Evolutionary conservation across 192 early-diverging fungal genomes (phyloP).

Genomic region (Anaeromyces robustus): DNA sequence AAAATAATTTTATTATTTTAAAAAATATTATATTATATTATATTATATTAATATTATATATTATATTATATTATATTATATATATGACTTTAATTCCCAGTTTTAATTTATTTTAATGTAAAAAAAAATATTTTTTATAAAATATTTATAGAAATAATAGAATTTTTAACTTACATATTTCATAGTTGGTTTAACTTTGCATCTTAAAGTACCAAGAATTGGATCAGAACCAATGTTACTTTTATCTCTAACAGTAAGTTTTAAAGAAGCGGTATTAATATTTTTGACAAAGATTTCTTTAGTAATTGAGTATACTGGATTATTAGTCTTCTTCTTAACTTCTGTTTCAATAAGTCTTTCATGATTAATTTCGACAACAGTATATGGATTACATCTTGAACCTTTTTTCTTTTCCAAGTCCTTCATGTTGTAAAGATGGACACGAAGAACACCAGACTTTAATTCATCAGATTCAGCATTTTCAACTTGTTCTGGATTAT

Average conservation of each 20-base stretch:
- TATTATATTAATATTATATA: too few relatives aligned
- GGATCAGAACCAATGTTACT: constrained; percentile 20
- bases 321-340: constrained; percentile 51
- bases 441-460: constrained; percentile 8
- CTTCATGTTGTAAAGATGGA: neutral
- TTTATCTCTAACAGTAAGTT: constrained; percentile 42
- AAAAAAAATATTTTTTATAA: too few relatives aligned
- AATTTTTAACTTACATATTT: too few relatives aligned
- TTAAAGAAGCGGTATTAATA: constrained; percentile 34
- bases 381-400: neutral
- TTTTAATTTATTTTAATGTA: too few relatives aligned
- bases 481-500: constrained; percentile 31
- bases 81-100: too few relatives aligned
- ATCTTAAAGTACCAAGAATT: constrained; percentile 10
- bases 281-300: constrained; percentile 59
- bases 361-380: neutral
- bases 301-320: constrained; percentile 63
- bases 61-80: too few relatives aligned
- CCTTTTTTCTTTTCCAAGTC: constrained; percentile 1
- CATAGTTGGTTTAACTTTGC: constrained; percentile 8
- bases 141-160: too few relatives aligned
- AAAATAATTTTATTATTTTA: too few relatives aligned
- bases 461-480: constrained; percentile 25
- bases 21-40: too few relatives aligned
- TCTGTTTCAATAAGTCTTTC: constrained; percentile 24